phyloP scores from a whole-genome alignment of 139 green algal species.

The Spirogloea muscicola region DNA sequence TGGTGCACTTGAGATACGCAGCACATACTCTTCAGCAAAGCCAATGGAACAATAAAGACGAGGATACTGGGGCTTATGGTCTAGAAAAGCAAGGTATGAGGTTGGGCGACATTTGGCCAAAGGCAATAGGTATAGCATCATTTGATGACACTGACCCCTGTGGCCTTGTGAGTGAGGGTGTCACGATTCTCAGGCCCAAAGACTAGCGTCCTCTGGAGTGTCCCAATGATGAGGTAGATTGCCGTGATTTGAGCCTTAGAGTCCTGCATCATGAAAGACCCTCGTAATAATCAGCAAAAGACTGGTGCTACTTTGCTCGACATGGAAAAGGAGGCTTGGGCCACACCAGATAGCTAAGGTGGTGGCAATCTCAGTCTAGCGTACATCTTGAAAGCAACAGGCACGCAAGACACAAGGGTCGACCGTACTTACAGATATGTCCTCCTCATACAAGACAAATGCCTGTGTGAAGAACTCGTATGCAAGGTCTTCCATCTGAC shows the following conservation, averaged over 20 bases:
- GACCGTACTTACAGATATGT: conserved; percentile 54
- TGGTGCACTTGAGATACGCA: not conserved
- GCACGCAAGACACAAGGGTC: not conserved
- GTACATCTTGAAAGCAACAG: not conserved
- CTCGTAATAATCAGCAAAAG: not conserved
- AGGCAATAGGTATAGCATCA: too few relatives aligned
- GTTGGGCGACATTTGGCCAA: too few relatives aligned
- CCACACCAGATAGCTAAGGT: not conserved
- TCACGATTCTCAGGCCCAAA: conserved; percentile 74
- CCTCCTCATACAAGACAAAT: conserved; percentile 88
- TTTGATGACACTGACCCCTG: conserved; percentile 47
- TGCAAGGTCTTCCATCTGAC: conserved; percentile 68
- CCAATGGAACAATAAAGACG: not conserved
- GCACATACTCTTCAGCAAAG: not conserved
- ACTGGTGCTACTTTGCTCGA: not conserved
- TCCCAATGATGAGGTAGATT: conserved; percentile 79
- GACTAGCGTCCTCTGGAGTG: conserved; percentile 69
- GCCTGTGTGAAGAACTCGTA: conserved; percentile 90
- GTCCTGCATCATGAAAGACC: conserved; percentile 52
- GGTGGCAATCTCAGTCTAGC: not conserved
- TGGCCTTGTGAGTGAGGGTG: conserved; percentile 74
- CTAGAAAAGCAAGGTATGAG: not conserved
- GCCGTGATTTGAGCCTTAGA: conserved; percentile 65
- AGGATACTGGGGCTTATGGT: not conserved
- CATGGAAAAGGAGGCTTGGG: not conserved